Conservation (phyloP, 2,329 filamentous ascomycete genomes). For the Cladobotryum mycophilum region DNA sequence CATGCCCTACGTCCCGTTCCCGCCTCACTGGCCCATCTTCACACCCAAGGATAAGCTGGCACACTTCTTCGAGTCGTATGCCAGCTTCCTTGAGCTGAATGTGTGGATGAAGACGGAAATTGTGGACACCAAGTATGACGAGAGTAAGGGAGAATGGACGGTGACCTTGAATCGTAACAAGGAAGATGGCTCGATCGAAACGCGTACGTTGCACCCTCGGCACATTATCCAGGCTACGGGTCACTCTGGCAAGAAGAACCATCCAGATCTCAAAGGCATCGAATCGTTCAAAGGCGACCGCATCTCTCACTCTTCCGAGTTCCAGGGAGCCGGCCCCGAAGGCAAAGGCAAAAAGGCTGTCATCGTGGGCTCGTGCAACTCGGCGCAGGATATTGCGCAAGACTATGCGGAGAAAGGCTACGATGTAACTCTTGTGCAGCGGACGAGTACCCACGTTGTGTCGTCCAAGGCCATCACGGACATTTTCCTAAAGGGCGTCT, state of each 20-base stretch:
- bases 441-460: conserved; percentile 59
- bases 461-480: conserved; percentile 47
- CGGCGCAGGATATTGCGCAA: conserved; percentile 62
- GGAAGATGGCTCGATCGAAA: conserved; percentile 41
- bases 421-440: conserved; percentile 63
- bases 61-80: conserved; percentile 63
- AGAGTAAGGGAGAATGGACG: conserved; percentile 46
- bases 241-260: conserved; percentile 59
- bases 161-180: conserved; percentile 46
- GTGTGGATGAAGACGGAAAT: conserved; percentile 55
- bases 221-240: conserved; percentile 64
- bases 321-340: conserved; percentile 43
- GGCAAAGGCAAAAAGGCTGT: conserved; percentile 53
- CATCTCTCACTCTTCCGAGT: conserved; percentile 57
- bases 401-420: conserved; percentile 62
- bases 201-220: conserved; percentile 51
- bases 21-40: conserved; percentile 60
- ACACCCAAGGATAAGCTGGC: conserved; percentile 67
- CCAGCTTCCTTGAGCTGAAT: conserved; percentile 58
- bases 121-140: conserved; percentile 42
- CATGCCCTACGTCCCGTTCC: conserved; percentile 60
- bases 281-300: conserved; percentile 52
- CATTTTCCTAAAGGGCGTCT: conserved; percentile 46
- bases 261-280: conserved; percentile 52
- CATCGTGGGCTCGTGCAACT: conserved; percentile 64